Evolutionary conservation across 148 eudicot genomes (phyloP), one percentile per base, ranked within the genome.

Genomic region (Selenicereus undatus): DNA sequence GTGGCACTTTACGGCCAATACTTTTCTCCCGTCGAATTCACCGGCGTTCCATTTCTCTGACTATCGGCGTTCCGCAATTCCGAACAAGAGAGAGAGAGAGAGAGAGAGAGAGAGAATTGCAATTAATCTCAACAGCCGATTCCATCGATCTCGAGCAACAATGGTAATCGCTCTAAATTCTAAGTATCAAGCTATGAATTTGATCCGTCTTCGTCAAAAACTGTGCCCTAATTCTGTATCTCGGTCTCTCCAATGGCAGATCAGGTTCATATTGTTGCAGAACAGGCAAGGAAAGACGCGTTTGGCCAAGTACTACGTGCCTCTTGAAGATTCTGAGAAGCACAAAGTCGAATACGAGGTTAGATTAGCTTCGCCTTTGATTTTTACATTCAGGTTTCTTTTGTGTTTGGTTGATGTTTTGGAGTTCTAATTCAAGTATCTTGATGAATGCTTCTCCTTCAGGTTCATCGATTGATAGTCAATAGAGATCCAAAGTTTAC

Each of bases 401-500:
- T 5, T 27, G 12, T 66, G 0, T 66, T 64, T 26, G 4, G 5
- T 45, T 72, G 8, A 21, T 22, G 56, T 4, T 72, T 11, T 78
- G 30, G 22, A 29, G 58, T 78, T 79, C 22, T 26, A 26, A 51
- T 51, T 76, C 13, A 13, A 27, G 66, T 80, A 0, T 35, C 0
- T 71, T 82, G 5, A 8, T 13, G 43, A 43, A 27, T 74, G 66
- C 51, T 80, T 79, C 78, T 4, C 43, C 43, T 81, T 51, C 83
- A 97, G 99, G 98, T 94, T 89, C 98, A 94, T 91, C 95, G 99
- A 26, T 86, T 96, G 91, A 94, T 97, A 6, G 98, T 97, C 6
- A 97, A 97, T 78, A 89, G 99, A 89, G 99, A 96, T 83, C 98
- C 99, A 32, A 97, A 97, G 85, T 97, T 97, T 88, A 97, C 99